Percentiles rank a stretch among this genome's conserved stretches.
Conservation (phyloP, 2,329 filamentous ascomycete genomes). For the Fusarium musae region DNA sequence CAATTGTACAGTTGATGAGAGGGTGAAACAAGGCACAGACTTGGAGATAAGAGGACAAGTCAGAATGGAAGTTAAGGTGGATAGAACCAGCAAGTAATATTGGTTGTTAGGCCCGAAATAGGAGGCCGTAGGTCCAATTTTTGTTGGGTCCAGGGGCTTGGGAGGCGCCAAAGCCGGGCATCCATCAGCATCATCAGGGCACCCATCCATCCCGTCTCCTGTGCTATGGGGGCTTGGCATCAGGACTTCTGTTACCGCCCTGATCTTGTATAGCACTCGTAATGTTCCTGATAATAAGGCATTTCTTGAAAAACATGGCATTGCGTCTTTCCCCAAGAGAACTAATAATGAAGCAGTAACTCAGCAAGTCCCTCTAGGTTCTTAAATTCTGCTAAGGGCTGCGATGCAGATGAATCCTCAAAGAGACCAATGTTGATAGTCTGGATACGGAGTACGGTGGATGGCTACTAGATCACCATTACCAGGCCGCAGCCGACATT, state of each 20-base stretch:
- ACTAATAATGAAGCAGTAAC: not conserved
- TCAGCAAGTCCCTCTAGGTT: not conserved
- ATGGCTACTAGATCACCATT: constrained; percentile 15
- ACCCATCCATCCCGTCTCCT: constrained; percentile 6
- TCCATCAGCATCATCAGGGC: constrained; percentile 5
- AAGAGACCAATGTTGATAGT: constrained; percentile 7
- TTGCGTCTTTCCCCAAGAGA: not conserved
- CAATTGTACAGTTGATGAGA: constrained; percentile 29
- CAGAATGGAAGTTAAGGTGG: constrained; percentile 22
- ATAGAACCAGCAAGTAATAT: constrained; percentile 30
- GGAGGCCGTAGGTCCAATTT: constrained; percentile 36
- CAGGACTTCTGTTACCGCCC: not conserved
- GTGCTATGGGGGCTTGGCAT: constrained; percentile 14
- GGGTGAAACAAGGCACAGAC: constrained; percentile 35
- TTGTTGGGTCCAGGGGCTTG: constrained; percentile 39
- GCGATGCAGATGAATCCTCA: not conserved
- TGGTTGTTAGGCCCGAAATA: constrained; percentile 24
- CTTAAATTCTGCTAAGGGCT: not conserved
- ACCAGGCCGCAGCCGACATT: constrained; percentile 28
- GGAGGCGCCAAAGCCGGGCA: constrained; percentile 32
- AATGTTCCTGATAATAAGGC: constrained; percentile 18
- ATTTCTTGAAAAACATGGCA: not conserved
- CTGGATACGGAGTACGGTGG: not conserved
- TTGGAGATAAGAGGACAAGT: constrained; percentile 44
- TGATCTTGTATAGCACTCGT: not conserved